A percentile compares a stretch with the other conserved stretches of the same genome.
Conservation (phyloP, 1,284 basidiomycete species). For the Pterulicium gracile region DNA sequence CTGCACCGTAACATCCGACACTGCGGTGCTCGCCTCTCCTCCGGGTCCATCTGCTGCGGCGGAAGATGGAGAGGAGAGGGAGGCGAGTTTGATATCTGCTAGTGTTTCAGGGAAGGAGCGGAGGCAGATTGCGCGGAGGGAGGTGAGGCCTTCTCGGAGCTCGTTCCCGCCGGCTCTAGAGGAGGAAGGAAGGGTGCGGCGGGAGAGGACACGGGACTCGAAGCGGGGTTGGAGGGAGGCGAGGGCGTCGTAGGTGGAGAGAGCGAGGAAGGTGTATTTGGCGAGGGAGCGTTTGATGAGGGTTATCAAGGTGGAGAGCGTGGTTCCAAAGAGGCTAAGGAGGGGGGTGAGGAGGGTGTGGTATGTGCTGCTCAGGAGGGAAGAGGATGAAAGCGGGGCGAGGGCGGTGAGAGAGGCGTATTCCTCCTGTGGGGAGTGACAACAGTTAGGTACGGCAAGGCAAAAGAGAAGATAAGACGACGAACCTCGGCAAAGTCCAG, state of each 20-base stretch:
- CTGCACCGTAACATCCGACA: slow-evolving; percentile 56
- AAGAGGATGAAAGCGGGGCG: slow-evolving; percentile 39
- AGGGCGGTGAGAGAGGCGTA: slow-evolving; percentile 52
- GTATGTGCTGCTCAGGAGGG: slow-evolving; percentile 43
- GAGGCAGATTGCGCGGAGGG: slow-evolving; percentile 55
- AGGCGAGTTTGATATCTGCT: slow-evolving; percentile 55
- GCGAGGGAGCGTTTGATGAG: slow-evolving; percentile 76
- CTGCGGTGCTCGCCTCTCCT: slow-evolving; percentile 42
- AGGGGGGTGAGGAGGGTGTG: slow-evolving; percentile 52
- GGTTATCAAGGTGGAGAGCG: slow-evolving; percentile 48
- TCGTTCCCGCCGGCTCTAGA: slow-evolving; percentile 48
- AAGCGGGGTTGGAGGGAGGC: slow-evolving; percentile 44
- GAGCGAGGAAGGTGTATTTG: slow-evolving; percentile 74
- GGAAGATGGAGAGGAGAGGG: slow-evolving; percentile 11
- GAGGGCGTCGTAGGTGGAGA: slow-evolving; percentile 53
- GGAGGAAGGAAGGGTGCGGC: slow-evolving; percentile 9
- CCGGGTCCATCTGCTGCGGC: slow-evolving; percentile 32
- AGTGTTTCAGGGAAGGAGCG: slow-evolving; percentile 74
- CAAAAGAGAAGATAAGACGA: slow-evolving; percentile 4
- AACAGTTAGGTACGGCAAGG: neutral
- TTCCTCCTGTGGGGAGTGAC: slow-evolving; percentile 36
- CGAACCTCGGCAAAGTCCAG: slow-evolving; percentile 52
- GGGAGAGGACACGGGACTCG: slow-evolving; percentile 28
- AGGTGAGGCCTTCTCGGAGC: slow-evolving; percentile 53
- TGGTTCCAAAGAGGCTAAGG: slow-evolving; percentile 47